phyloP scores from a whole-genome alignment of 345 rosid genomes.

The Aethionema arabicum region DNA sequence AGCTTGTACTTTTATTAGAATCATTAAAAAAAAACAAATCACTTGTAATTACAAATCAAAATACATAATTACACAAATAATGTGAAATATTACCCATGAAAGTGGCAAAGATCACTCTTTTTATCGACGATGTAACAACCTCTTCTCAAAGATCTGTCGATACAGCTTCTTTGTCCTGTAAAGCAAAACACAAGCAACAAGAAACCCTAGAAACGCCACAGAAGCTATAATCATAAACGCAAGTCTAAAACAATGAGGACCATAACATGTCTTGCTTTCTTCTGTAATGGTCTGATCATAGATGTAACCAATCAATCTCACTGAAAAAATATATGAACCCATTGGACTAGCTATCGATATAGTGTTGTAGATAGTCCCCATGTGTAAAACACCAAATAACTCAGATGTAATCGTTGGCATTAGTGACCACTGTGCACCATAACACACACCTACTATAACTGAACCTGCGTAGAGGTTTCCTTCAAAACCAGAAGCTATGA shows the following conservation, averaged over 20 bases:
- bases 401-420: slow-evolving; percentile 76
- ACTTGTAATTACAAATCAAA: background rate
- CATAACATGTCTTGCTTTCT: slow-evolving; percentile 52
- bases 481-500: slow-evolving; percentile 62
- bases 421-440: slow-evolving; percentile 79
- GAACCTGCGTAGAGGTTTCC: slow-evolving; percentile 64
- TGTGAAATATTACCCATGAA: background rate
- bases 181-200: slow-evolving; percentile 53
- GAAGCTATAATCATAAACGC: slow-evolving; percentile 67
- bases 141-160: slow-evolving; percentile 43
- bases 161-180: slow-evolving; percentile 63
- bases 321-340: slow-evolving; percentile 78
- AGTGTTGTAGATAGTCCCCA: slow-evolving; percentile 88
- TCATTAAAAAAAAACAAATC: too few species aligned
- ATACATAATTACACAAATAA: background rate
- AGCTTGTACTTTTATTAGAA: background rate
- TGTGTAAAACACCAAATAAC: slow-evolving; percentile 66
- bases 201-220: slow-evolving; percentile 55
- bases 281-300: slow-evolving; percentile 54
- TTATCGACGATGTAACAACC: slow-evolving; percentile 37
- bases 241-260: slow-evolving; percentile 64
- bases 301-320: slow-evolving; percentile 69
- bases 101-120: background rate
- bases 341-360: slow-evolving; percentile 73
- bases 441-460: slow-evolving; percentile 61